Evolutionary conservation across 306 rosid species (phyloP), one percentile per base, ranked within the genome.

Genomic region (Rosa persica): DNA sequence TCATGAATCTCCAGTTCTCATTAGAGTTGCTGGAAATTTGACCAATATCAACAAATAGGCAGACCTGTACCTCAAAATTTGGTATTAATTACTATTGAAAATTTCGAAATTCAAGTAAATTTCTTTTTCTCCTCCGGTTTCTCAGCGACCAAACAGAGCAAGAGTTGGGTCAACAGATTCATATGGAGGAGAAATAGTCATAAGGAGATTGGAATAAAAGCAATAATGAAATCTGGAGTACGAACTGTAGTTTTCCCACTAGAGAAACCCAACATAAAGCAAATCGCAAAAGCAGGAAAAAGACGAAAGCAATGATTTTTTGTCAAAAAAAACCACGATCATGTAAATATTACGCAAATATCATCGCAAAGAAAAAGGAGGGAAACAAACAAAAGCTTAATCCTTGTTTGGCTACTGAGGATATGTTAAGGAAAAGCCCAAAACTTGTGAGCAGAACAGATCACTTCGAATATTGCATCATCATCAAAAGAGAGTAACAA

Each of bases 271-370:
- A 57, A 73, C 75, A 76, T 68, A 89, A 81, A 87, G 86, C 79
- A 79, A 76, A 81, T 90, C 58, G 71, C 73, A 80, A 91, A 89
- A 91, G 93, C 85, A 89, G 88, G 86, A 89, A 88, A 90, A 88
- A 75, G 95, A 85, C 91, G 90, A 90, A 86, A 86, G 66, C 79
- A 73, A 78, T 85, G 81, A 87, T 87, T 78, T 44, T 86, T 79
- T n/a, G 92, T 84, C 92, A 54, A 20, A 54, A 67, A 86, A 87
- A 65, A 84, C 87, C 79, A 81, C 82, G 84, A 83, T 79, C 85
- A 78, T 73, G 68, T 48, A 85, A 75, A 84, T 64, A 72, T 46
- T 77, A 72, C 76, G 67, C 79, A 82, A 80, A 85, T 85, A 80
- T 76, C 83, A 48, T 66, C 30, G 61, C 39, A 46, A 61, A 78